These are phyloP conservation scores for Diaporthe citri DNA, from an alignment of 2,329 filamentous ascomycete genomes.

Conservation along the genomic window DNA sequence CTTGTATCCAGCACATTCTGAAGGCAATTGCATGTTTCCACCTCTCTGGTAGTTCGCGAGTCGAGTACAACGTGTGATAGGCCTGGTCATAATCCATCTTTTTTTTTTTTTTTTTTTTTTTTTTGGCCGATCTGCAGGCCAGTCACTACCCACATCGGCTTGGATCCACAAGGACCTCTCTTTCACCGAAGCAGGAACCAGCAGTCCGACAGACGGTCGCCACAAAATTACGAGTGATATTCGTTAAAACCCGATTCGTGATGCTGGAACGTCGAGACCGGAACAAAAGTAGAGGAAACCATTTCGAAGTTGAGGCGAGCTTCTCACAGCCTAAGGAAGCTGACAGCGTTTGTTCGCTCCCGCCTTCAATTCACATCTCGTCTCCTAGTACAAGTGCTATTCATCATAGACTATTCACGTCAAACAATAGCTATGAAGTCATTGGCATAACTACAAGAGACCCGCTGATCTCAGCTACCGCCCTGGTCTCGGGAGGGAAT, in stretches of 20 bases:
- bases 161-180: neutral
- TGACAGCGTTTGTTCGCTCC: neutral
- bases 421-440: neutral
- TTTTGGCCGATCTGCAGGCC: neutral
- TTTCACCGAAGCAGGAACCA: no score
- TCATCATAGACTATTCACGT: neutral
- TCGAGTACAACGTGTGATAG: no score
- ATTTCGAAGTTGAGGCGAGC: neutral
- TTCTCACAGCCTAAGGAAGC: neutral
- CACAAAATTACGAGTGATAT: neutral
- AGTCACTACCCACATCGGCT: neutral
- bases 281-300: neutral
- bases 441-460: neutral
- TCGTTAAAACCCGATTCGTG: no score
- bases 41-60: neutral
- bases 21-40: neutral
- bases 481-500: neutral
- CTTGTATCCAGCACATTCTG: neutral
- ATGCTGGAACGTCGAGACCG: neutral
- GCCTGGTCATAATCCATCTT: no score
- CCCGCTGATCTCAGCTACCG: neutral
- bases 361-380: neutral
- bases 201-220: no score
- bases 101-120: no score
- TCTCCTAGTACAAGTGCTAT: constrained; percentile 2